phyloP scores from a whole-genome alignment of 2,329 filamentous ascomycete genomes.

The Colletotrichum sojae region DNA sequence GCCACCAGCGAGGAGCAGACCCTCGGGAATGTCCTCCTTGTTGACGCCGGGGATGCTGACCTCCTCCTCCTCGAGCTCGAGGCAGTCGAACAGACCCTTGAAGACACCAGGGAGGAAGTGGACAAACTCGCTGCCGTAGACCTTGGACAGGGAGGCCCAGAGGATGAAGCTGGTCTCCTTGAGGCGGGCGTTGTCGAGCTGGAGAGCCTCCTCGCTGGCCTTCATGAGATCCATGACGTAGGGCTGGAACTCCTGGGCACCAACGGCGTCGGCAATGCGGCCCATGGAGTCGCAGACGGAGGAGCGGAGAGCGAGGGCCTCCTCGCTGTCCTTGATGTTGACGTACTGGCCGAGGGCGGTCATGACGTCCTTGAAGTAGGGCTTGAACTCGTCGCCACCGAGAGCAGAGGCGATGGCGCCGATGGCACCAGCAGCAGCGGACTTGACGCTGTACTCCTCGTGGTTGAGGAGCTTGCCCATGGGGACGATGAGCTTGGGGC shows the following conservation, averaged over 20 bases:
- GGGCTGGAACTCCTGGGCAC: conserved; percentile 87
- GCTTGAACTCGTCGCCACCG: conserved; percentile 84
- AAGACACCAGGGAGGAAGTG: conserved; percentile 85
- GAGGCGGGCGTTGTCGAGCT: conserved; percentile 89
- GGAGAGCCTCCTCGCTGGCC: conserved; percentile 90
- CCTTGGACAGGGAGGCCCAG: conserved; percentile 94
- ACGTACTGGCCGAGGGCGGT: conserved; percentile 87
- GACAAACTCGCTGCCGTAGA: conserved; percentile 88
- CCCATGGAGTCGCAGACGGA: conserved; percentile 94
- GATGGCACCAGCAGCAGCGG: conserved; percentile 88
- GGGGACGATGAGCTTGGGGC: conserved; percentile 85
- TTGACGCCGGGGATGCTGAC: conserved; percentile 83
- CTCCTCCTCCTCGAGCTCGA: conserved; percentile 92
- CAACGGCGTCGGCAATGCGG: conserved; percentile 91
- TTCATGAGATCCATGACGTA: conserved; percentile 93
- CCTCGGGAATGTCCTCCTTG: conserved; percentile 58
- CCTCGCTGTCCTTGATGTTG: conserved; percentile 87
- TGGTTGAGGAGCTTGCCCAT: conserved; percentile 88
- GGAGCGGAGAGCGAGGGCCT: conserved; percentile 90
- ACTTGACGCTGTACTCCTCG: conserved; percentile 90
- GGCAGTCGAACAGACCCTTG: conserved; percentile 84
- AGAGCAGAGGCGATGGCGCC: conserved; percentile 92
- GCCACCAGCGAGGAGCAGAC: conserved; percentile 83
- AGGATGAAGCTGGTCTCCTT: conserved; percentile 98
- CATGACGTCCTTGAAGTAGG: conserved; percentile 96